Conservation (phyloP, 352 stramenopile species). For the Blastocystis hominis region DNA sequence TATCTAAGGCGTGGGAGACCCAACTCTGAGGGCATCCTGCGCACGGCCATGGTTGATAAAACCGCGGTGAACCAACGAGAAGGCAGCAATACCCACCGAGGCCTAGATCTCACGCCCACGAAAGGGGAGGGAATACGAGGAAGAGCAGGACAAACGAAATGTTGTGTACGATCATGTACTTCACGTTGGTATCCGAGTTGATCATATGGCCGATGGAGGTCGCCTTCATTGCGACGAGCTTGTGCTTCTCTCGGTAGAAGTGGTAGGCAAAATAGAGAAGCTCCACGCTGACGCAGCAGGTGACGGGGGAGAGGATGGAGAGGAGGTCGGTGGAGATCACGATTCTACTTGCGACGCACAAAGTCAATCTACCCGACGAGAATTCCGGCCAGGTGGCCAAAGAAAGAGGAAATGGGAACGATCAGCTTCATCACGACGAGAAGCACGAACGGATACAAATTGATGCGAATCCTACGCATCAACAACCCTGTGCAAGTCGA, state of each 20-base stretch:
- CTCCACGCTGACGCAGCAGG: not conserved
- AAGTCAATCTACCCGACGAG: not conserved
- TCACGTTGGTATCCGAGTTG: conserved; percentile 51
- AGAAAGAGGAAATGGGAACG: conserved; percentile 32
- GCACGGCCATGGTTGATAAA: not conserved
- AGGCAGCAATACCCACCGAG: not conserved
- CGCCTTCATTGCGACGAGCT: not conserved
- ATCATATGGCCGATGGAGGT: conserved; percentile 19
- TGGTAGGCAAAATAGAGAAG: not conserved
- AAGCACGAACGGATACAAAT: conserved; percentile 20
- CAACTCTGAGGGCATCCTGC: not conserved
- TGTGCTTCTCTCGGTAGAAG: not conserved
- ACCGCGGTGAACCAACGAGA: not conserved
- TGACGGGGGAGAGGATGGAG: not conserved
- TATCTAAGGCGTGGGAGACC: not conserved
- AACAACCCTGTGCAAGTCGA: not conserved
- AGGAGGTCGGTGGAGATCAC: not conserved
- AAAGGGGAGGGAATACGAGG: not conserved
- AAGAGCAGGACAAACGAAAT: conserved; percentile 43
- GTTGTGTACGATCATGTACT: conserved; percentile 51
- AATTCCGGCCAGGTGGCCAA: conserved; percentile 27
- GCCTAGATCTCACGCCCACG: not conserved
- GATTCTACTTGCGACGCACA: not conserved
- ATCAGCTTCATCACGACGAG: conserved; percentile 49
- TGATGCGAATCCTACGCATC: not conserved